Base-by-base conservation (phyloP, 805 yeast genomes). In the Pichia phayaonensis region DNA sequence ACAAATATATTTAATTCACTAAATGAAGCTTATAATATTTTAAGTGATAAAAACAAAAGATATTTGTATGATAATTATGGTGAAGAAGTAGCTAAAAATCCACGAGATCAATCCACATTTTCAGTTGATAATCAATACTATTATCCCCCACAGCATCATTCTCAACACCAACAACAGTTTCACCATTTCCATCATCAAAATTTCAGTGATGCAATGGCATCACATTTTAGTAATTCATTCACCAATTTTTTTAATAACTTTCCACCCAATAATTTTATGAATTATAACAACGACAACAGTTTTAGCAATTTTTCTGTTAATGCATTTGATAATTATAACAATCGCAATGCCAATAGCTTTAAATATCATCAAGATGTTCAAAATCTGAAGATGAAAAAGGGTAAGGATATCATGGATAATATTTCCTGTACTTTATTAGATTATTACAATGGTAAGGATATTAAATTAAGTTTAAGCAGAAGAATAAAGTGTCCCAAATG, bases 1-100 rank as follows among this genome's bases (percentile, higher is more conserved):
- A 77, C 80, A 4, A 74, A 72, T 51, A 69, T 66, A 53, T 86
- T 84, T 67, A 81, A 81, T 65, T 78, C 75, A 48, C 72, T 84
- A 40, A 78, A 83, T 2, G 72, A 74, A 44, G 90, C 92, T 0
- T 86, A 86, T 62, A 84, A 84, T 54, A 70, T 79, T 7, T 67
- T 86, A 34, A 69, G 73, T 38, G 80, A 83, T 60, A 61, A 64
- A 1, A 62, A 64, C 3, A 69, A 71, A 48, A 67, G 85, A 41
- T 52, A 59, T 8, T 60, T 75, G 11, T 84, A 83, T 60, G 87
- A 84, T 55, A 61, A 56, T 18, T 76, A 71, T 56, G 85, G 85
- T 8, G 70, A 69, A 46, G 67, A 65, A 0, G 80, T 77, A 4
- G 50, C 51, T n/a, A 45, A 45, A 31, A 46, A 50, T 72, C 49